Conservation (phyloP, 176 grass and related monocot genomes). For the Oryza punctata region DNA sequence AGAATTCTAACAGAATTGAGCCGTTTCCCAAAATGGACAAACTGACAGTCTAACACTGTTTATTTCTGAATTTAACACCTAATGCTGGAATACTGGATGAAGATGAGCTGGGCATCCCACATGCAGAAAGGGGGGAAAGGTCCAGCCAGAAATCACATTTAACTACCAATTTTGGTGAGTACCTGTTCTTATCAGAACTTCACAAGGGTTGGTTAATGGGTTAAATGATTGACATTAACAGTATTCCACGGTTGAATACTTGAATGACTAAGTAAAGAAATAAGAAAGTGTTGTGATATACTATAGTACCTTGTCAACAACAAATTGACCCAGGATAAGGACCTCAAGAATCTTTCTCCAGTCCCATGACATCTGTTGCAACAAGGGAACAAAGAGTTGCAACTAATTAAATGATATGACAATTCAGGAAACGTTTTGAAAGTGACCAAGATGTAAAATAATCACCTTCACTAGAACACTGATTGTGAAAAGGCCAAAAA, state of each 20-base stretch:
- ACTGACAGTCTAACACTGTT: not conserved
- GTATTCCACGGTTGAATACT: not conserved
- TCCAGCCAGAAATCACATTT: not conserved
- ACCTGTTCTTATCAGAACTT: not conserved
- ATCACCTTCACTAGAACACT: conserved; percentile 98
- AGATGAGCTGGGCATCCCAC: not conserved
- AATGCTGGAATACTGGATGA: not conserved
- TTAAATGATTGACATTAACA: not conserved
- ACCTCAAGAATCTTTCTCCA: conserved; percentile 99
- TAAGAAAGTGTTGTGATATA: conserved; percentile 20
- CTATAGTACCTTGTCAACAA: conserved; percentile 98
- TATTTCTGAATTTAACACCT: not conserved
- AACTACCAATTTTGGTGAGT: not conserved
- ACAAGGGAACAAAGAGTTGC: conserved; percentile 7
- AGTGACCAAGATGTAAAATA: not conserved
- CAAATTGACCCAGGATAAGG: conserved; percentile 94
- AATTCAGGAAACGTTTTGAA: conserved; percentile 15
- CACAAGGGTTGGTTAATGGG: not conserved
- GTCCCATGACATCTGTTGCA: conserved; percentile 92
- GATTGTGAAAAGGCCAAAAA: conserved; percentile 97
- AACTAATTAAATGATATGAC: not conserved
- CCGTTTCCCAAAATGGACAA: not conserved
- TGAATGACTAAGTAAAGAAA: not conserved
- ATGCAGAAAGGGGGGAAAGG: not conserved
- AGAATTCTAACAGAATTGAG: not conserved